Base-by-base conservation (phyloP, 306 rosid genomes). In the Pachyrhizus erosus region DNA sequence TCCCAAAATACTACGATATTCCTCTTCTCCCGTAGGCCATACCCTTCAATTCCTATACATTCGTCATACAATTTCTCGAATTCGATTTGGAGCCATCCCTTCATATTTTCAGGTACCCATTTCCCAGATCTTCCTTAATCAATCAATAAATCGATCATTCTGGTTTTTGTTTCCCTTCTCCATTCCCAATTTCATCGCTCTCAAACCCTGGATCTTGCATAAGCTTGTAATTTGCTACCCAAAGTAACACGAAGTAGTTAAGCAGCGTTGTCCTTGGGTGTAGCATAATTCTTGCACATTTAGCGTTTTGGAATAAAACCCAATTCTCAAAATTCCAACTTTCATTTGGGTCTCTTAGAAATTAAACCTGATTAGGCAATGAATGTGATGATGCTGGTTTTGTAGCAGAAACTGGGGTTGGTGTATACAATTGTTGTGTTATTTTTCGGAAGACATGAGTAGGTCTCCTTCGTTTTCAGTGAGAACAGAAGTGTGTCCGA, bases 381-480 rank as follows among this genome's bases (percentile, higher is more conserved):
- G 78, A 69, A 81, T 49, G 17, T 51, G 85, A 79, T 31, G 24
- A 55, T 48, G 15, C 39, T 75, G 58, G 72, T 84, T 89, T 83
- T 73, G 77, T 75, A 64, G 83, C 72, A 52, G 75, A 62, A 79
- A 31, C 34, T 27, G 31, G 10, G 39, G 24, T 73, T 49, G 45
- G 26, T 29, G 13, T 31, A 34, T 24, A 15, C 21, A 64, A 31
- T 77, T 77, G 14, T 78, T 48, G 66, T 82, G 80, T 76, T 46
- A 65, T 68, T 21, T 21, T 54, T 68, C 26, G 45, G 73, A 13
- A 68, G 89, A 91, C 71, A 94, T 94, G 98, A 94, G 97, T 80
- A 85, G 97, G 70, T 94, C 93, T 82, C 90, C 92, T 75, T 88
- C 97, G 9, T 88, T 94, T 85, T 85, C 90, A 80, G 84, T 88